Evolutionary conservation across 768 basidiomycete genomes (phyloP).

Genomic region (Ramaria sp.): DNA sequence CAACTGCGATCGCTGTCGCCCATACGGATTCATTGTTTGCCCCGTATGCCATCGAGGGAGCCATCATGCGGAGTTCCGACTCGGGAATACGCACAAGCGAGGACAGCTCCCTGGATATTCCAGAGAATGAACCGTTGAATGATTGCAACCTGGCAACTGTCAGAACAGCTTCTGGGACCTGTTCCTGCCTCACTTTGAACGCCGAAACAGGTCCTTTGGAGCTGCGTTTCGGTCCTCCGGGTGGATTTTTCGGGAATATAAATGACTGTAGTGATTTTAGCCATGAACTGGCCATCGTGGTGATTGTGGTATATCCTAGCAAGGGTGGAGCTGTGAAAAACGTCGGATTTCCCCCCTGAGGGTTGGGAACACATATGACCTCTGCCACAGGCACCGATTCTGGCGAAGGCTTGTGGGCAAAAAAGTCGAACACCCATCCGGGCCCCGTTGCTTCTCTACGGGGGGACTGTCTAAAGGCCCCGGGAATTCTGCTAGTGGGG

Average conservation of each 20-base stretch:
- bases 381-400: background rate
- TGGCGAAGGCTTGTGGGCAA: background rate
- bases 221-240: background rate
- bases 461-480: background rate
- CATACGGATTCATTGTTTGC: constrained; percentile 30
- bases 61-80: background rate
- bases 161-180: constrained; percentile 20
- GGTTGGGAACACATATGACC: background rate
- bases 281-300: background rate
- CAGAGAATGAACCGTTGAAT: constrained; percentile 38
- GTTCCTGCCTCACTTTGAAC: background rate
- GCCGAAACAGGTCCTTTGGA: background rate
- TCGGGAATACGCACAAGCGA: background rate
- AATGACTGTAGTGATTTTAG: background rate
- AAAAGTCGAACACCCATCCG: background rate
- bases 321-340: background rate
- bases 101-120: background rate
- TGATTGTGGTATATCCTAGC: background rate
- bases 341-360: background rate
- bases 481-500: background rate
- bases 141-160: constrained; percentile 29
- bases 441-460: background rate
- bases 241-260: constrained; percentile 3
- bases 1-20: constrained; percentile 39
- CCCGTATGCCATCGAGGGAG: constrained; percentile 14